Evolutionary conservation across 2,329 filamentous ascomycete genomes (phyloP), one percentile per base, ranked within the genome.

Genomic region (Cryphonectria naterciae): DNA sequence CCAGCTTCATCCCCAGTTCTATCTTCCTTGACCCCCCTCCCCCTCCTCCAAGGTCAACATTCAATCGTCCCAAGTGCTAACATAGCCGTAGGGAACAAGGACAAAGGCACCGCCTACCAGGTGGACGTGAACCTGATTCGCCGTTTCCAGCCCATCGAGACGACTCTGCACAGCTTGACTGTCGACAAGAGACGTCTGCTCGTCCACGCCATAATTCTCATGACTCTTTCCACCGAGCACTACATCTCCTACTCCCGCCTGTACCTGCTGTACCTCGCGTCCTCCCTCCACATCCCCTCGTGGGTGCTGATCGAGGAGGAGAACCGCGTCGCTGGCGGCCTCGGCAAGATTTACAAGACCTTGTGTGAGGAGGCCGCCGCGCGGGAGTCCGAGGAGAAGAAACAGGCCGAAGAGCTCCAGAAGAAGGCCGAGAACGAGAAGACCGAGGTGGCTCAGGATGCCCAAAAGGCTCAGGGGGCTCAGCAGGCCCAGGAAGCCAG

Each of bases 221-320:
- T 96, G 37, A 77, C 95, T 7, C 82, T 97, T 2, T 94, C 92
- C 2, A 82, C 97, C 19, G 91, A 96, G 76, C 89, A 92, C 73
- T 97, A 96, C 79, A 88, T 86, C 58, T 88, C 92, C 5, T 90
- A 93, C 76, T 92, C 93, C 3, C 88, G 93, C 17, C 84, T 93
- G 2, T 82, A 96, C 28, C 84, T 97, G 67, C 82, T 94, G 22
- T 86, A 92, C 74, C 79, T 95, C 56, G 85, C 92, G 1, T 91
- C 90, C 1, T 93, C 92, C 8, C 83, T 97, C 13, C 85, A 89
- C n/a, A 82, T 97, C 37, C 86, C 91, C 0, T 80, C 91, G 35
- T 85, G 86, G 46, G 81, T 90, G 4, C 84, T 96, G 15, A 87
- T 89, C 49, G 86, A 90, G 61, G 89, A 95, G 69, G 94, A 98